Conservation (phyloP, 1,284 basidiomycete species). For the Hortiboletus rubellus region DNA sequence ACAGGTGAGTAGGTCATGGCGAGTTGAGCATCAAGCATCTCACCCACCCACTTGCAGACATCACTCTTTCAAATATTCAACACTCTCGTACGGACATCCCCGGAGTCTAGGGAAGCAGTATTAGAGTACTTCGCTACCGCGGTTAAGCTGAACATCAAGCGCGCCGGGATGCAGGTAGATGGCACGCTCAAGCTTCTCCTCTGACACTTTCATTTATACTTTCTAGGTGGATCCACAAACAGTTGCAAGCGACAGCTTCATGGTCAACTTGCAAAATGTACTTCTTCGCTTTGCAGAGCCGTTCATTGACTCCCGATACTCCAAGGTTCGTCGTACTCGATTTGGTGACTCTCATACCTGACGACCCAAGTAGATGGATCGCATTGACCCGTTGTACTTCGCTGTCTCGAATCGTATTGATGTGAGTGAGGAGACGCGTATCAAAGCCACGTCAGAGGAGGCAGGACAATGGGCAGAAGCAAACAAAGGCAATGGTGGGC, state of each 20-base stretch:
- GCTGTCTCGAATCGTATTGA: constrained; percentile 71
- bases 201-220: not conserved
- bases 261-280: constrained; percentile 87
- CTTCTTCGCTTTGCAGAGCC: constrained; percentile 91
- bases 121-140: constrained; percentile 82
- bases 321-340: constrained; percentile 60
- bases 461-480: constrained; percentile 69
- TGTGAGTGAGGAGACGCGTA: constrained; percentile 85
- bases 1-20: constrained; percentile 51
- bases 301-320: constrained; percentile 91
- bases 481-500: constrained; percentile 48
- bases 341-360: constrained; percentile 5
- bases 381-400: constrained; percentile 86
- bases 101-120: constrained; percentile 80
- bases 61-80: constrained; percentile 91
- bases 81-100: constrained; percentile 79
- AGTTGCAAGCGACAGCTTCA: constrained; percentile 90
- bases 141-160: constrained; percentile 77
- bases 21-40: constrained; percentile 3
- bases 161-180: constrained; percentile 83
- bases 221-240: constrained; percentile 76
- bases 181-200: not conserved
- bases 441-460: constrained; percentile 87
- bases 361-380: constrained; percentile 67
- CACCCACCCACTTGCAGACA: constrained; percentile 42